Evolutionary conservation across 768 basidiomycete genomes (phyloP), one percentile per base, ranked within the genome.

Genomic region (Trametes sanguinea): DNA sequence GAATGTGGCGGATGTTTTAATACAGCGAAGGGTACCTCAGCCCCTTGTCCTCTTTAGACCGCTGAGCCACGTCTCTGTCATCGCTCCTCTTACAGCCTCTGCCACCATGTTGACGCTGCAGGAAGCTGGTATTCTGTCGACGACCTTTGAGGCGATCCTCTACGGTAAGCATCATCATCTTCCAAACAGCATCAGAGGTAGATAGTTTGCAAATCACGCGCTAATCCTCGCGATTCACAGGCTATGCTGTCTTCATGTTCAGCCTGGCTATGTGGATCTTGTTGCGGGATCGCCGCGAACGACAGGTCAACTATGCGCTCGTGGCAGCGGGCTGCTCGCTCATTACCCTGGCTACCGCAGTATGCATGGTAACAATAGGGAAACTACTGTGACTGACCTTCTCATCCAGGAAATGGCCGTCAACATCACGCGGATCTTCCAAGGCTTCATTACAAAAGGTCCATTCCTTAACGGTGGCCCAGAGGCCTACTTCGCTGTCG

Each of bases 161-260:
- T 69, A 69, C 54, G 68, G 68, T 69, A 17, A 37, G 35, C 35
- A 11, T 1, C 37, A 64, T 44, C n/a, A 16, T 22, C n/a, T 22
- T 22, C 22, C 22, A 22, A 22, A 22, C 22, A 22, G 22, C 22
- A 22, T 22, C 22, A 22, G 22, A 22, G 22, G 22, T 22, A 22
- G 22, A 22, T 22, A 22, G 22, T 22, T 22, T 22, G 22, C 22
- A 22, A 22, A 22, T 22, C 22, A 22, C 22, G 22, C 22, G 33
- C 8, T 55, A n/a, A 59, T 29, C 13, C 44, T 17, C 29, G 50
- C 22, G 43, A 40, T 33, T 30, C 16, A 6, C 46, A 69, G 69
- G 69, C 37, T 69, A 65, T 37, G 67, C 67, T 6, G 63, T 68
- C 9, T 62, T 69, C 42, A 69, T 69, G 69, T 69, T 66, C 62